These are phyloP conservation scores for Pterocarpus santalinus DNA, from an alignment of 306 rosid species.

Conservation along the genomic window DNA sequence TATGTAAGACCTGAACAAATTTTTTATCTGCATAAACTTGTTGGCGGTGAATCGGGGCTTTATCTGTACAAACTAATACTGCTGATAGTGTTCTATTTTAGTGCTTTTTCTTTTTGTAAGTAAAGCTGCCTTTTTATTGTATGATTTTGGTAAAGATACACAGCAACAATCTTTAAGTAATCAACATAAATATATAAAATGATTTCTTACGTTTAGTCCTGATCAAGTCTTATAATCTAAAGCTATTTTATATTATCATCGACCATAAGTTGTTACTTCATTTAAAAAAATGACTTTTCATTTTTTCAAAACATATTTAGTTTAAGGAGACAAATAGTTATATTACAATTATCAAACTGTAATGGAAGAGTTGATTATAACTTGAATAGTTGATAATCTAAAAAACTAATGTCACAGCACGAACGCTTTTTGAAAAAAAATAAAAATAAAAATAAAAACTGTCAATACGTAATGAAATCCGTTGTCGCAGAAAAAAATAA, in stretches of 20 bases:
- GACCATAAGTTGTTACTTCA: background rate
- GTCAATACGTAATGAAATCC: background rate
- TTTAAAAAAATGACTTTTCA: too few relatives aligned
- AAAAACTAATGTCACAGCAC: too few relatives aligned
- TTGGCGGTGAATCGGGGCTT: too few relatives aligned
- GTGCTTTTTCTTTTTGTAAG: background rate
- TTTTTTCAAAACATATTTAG: too few relatives aligned
- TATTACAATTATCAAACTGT: too few relatives aligned
- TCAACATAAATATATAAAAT: background rate
- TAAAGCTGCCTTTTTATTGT: background rate
- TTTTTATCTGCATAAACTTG: too few relatives aligned
- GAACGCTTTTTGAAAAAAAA: too few relatives aligned
- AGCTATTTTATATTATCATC: background rate
- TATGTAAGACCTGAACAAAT: too few relatives aligned
- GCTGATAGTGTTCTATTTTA: background rate
- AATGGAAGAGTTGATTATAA: too few relatives aligned
- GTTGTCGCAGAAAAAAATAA: too few relatives aligned
- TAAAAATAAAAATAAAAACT: background rate
- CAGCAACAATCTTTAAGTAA: background rate
- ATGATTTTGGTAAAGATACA: background rate
- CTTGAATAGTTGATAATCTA: too few relatives aligned
- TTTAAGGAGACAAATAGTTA: background rate
- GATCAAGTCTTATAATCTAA: background rate
- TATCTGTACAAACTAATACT: too few relatives aligned
- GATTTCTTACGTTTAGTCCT: background rate